Evolutionary conservation across 768 basidiomycete species (phyloP), one percentile per base, ranked within the genome.

Genomic region (Podaxis mareebaensis): DNA sequence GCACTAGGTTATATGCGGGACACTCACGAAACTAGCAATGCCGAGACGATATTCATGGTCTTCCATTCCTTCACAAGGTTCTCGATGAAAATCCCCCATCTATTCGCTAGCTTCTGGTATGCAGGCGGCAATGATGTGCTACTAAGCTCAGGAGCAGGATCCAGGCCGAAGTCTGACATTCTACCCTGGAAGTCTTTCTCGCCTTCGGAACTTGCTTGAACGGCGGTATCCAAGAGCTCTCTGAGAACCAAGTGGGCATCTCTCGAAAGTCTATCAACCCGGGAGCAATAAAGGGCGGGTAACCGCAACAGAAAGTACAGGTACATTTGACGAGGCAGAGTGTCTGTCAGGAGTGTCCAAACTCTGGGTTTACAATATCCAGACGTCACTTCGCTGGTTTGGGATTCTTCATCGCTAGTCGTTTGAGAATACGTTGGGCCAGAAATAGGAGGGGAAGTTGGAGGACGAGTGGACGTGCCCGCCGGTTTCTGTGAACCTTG

Each of bases 231-330:
- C 53, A 79, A 73, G 28, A 90, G 76, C 60, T 90, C 87, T 7
- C 81, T 81, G 66, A 81, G 76, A 53, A 81, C 85, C 53, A 89
- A 69, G 46, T 88, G 81, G 1, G 87, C 87, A 51, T 87, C 86
- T 64, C 85, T 81, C 58, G 88, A 89, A 26, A 90, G 79, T 30
- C 83, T 77, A 3, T 84, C 81, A 12, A 90, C 88, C 0, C 89
- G 81, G 6, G 48, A 17, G 26, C 54, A 60, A 22, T 55, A 55
- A 22, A 53, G 49, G 28, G 38, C 51, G 1, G 64, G 64, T 1
- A 65, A 44, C n/a, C 53, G 64, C 24, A 46, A 17, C 30, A 51
- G 56, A 44, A 26, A 13, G 5, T 38, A 17, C 6, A 49, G 4
- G 30, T 58, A 48, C 8, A 58, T n/a, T 24, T 48, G 44, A 38